Base-by-base conservation (phyloP, 768 basidiomycete genomes). In the Kwoniella shandongensis region DNA sequence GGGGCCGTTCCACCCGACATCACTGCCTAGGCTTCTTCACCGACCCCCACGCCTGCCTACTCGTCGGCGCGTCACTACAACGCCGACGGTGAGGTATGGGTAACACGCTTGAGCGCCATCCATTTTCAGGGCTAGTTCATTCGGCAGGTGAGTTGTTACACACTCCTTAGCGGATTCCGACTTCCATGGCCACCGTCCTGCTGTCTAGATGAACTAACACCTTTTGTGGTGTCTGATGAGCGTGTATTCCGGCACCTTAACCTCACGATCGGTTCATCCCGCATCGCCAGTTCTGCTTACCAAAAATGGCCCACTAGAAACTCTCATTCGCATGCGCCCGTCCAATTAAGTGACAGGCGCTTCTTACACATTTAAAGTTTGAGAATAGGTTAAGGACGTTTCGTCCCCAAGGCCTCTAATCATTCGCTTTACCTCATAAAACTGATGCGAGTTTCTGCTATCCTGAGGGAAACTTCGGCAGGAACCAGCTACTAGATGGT, bases 401-500 rank as follows among this genome's bases (percentile, higher is more conserved):
- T 86, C 84, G 83, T 84, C 86, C 86, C 81, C 85, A 86, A 87
- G 85, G 84, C 85, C 85, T 85, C 86, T 87, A 88, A 87, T 87
- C 87, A 88, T 88, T 88, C 85, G 85, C 69, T 74, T 74, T 73
- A 78, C 80, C 80, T 79, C 81, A 81, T 80, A 81, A 79, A 79
- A 68, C 79, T 78, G 80, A 81, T 79, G 78, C 74, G 81, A 82
- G 81, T 80, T 79, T 45, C 53, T 82, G 82, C 82, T 83, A 82
- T 83, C 82, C 82, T 83, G 81, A 83, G 86, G 85, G 86, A 88
- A 87, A 86, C 85, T 87, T 86, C 84, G 85, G 85, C 84, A 85
- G 86, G 86, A 88, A 88, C 86, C 86, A 88, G 86, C 86, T 86
- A 88, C 86, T 87, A 87, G 82, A 88, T 86, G 86, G 86, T 88